Base-by-base conservation (phyloP, 768 basidiomycete species). In the Pleurotus pulmonarius region DNA sequence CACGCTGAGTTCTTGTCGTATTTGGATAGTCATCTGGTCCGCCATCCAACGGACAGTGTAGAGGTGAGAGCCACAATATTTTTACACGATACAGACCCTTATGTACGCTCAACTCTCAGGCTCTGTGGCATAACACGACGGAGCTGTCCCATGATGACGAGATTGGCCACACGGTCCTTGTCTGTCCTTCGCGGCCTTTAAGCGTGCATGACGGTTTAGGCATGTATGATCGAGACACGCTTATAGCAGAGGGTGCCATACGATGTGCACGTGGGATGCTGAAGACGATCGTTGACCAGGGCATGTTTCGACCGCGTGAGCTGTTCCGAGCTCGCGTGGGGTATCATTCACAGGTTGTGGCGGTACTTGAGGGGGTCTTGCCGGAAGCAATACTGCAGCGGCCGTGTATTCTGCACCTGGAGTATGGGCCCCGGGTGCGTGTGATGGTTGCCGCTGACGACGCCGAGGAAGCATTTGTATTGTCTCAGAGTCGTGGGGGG, bases 341-440 rank as follows among this genome's bases (percentile, higher is more conserved):
- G 37, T 74, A 80, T 69, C 74, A 75, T 63, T 58, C 64, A 54
- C 65, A 69, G 64, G 75, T 81, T 58, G 70, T 73, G 55, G 66
- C 70, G 57, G 77, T 80, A 63, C 68, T 90, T 61, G 71, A 75
- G 56, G 73, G 75, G 57, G 63, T 83, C 43, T 73, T 85, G 59
- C 75, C 76, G 15, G 65, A 71, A 53, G 67, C 73, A 16, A 66
- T 70, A 25, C 70, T 78, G 54, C 58, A 75, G 43, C 70, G 81
- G 64, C 76, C 79, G 11, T 73, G 78, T 47, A 70, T 72, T 39
- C 69, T 88, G 57, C 78, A 81, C 63, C 67, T 86, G 64, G 90
- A 95, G 47, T 89, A 91, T 69, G 71, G 82, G 61, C 87, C 92
- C 29, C 81, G 78, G 70, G 72, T 92, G 48, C 75, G 86, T 57